A percentile compares a stretch with the other conserved stretches of the same genome.
Evolutionary conservation across 2,329 filamentous ascomycete species (phyloP).

Genomic region (Colletotrichum cordylinicola): DNA sequence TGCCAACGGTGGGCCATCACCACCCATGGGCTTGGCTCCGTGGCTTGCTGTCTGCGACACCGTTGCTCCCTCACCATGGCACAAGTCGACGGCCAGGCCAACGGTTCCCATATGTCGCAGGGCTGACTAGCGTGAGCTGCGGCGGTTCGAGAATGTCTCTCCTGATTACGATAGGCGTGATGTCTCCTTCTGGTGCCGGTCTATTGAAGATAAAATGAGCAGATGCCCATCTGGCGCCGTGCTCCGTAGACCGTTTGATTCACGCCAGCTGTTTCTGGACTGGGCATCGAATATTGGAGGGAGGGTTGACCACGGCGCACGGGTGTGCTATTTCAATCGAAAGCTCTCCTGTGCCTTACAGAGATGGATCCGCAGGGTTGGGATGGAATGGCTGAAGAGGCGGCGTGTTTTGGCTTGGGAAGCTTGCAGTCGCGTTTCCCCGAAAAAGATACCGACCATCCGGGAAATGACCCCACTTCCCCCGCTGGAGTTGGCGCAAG

Average conservation of each 20-base stretch:
- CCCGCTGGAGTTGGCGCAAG: neutral
- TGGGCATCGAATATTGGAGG: neutral
- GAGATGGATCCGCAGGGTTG: neutral
- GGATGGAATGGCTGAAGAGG: neutral
- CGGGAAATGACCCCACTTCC: neutral
- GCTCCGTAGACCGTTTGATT: neutral
- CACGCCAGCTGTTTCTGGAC: neutral
- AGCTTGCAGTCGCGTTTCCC: slow-evolving; percentile 4
- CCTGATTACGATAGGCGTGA: neutral
- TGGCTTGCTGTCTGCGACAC: neutral
- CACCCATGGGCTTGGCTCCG: neutral
- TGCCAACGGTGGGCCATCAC: neutral
- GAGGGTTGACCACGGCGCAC: neutral
- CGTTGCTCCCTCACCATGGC: neutral
- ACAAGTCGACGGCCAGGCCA: neutral
- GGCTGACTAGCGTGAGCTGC: neutral
- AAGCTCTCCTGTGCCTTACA: neutral
- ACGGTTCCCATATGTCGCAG: neutral
- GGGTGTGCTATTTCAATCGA: neutral
- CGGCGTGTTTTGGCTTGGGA: slow-evolving; percentile 6
- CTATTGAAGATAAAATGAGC: neutral
- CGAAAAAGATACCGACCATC: neutral
- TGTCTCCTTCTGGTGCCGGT: neutral
- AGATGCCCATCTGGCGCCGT: neutral
- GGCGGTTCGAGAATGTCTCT: neutral